Base-by-base conservation (phyloP, 768 basidiomycete species). In the Hysterangium stoloniferum region DNA sequence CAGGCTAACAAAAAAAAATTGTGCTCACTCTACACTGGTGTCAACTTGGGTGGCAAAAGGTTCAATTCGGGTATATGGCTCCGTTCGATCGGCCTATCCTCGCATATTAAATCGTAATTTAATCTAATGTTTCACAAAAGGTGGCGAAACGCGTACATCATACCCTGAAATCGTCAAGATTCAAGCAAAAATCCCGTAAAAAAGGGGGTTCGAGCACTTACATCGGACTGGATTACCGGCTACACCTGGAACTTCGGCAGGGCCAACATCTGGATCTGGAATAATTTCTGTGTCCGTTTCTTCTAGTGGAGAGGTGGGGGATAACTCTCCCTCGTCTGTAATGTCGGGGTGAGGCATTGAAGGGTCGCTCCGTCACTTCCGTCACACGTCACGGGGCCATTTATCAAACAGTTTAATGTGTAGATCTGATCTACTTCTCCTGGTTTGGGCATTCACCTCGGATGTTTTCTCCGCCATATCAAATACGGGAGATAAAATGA, bases 41-140 rank as follows among this genome's bases (percentile, higher is more conserved):
- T 91, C 88, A 62, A 80, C 75, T 59, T 73, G 79, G 68, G 89
- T 86, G 64, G 90, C 86, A 63, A 91, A 91, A 24, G 88, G 88
- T 40, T 74, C 72, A 57, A 88, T 91, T 52, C 81, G 77, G 17
- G 88, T 91, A 61, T 91, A 91, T 8, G 88, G 59, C 64, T 91
- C 88, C 41, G 83, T 81, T 56, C 86, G 80, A 67, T 91, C 79
- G 52, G 89, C 89, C 87, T 91, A 55, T 13, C 43, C 29, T 34
- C 31, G 22, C 12, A 51, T 17, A 51, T 15, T 40, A 22, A 20
- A 17, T 51, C 46, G 31, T 31, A 38, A 48, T 3, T 41, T 42
- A 31, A 44, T 32, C 56, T 4, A 48, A 20, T 4, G 8, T 15
- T 17, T 15, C 22, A 55, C 53, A 62, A 52, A 55, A 54, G 55